Conservation (phyloP, 2,329 filamentous ascomycete species). For the Calonectria pauciramosa region DNA sequence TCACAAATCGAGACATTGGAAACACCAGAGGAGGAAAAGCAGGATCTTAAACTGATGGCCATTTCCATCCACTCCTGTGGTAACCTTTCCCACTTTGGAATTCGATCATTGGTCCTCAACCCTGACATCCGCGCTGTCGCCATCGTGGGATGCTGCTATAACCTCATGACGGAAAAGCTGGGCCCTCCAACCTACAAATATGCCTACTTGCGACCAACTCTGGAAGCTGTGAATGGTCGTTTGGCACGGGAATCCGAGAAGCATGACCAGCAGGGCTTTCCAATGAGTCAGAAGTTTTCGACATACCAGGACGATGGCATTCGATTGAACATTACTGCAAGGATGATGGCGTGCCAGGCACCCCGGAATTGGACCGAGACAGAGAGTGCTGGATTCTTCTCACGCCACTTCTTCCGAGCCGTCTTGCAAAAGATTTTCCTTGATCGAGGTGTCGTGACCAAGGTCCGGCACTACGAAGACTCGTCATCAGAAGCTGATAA, state of each 20-base stretch:
- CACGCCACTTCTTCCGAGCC: conserved; percentile 91
- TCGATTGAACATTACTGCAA: conserved; percentile 92
- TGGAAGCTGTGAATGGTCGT: conserved; percentile 77
- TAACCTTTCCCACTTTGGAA: conserved; percentile 95
- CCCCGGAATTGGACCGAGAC: conserved; percentile 89
- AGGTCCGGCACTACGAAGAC: conserved; percentile 60
- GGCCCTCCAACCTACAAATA: conserved; percentile 90
- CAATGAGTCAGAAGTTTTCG: conserved; percentile 83
- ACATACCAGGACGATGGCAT: conserved; percentile 74
- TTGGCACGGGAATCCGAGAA: conserved; percentile 76
- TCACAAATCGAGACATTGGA: conserved; percentile 63
- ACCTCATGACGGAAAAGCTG: conserved; percentile 90
- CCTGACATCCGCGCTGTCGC: conserved; percentile 89
- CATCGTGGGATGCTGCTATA: conserved; percentile 98
- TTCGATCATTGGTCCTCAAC: conserved; percentile 88
- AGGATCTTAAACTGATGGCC: conserved; percentile 77
- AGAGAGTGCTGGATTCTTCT: conserved; percentile 91
- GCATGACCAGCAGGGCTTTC: conserved; percentile 92
- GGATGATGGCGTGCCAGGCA: conserved; percentile 98
- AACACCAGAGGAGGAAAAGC: conserved; percentile 37
- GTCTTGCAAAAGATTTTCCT: conserved; percentile 93
- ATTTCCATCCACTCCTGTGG: conserved; percentile 98
- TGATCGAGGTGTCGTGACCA: conserved; percentile 82
- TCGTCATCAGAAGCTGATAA: conserved; percentile 32
- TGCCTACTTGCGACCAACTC: conserved; percentile 78